Evolutionary conservation across 495 filamentous ascomycete genomes (phyloP).

Genomic region (Hyphodiscus hymeniophilus): DNA sequence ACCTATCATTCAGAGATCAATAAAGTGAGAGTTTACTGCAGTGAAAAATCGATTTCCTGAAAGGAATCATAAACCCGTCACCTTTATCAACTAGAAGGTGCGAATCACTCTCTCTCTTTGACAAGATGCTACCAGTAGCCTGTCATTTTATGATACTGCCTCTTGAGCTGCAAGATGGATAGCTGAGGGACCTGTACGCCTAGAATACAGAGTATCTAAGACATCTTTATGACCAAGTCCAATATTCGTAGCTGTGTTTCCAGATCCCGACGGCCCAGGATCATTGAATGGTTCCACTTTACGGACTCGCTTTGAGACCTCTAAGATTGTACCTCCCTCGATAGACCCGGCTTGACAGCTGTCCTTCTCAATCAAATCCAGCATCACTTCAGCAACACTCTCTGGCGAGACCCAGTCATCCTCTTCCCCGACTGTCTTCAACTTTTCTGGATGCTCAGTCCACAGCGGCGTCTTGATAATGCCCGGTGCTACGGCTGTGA

Average conservation of each 20-base stretch:
- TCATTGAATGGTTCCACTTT: constrained; percentile 46
- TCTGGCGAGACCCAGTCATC: constrained; percentile 58
- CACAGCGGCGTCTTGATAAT: constrained; percentile 61
- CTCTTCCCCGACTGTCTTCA: constrained; percentile 30
- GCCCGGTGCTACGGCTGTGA: constrained; percentile 59
- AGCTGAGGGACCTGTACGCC: too few species aligned
- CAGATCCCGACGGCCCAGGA: constrained; percentile 40
- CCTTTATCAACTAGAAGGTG: too few species aligned
- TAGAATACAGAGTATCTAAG: too few species aligned
- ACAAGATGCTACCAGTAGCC: too few species aligned
- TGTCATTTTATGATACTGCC: too few species aligned
- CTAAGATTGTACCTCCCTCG: constrained; percentile 33
- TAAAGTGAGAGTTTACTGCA: too few species aligned
- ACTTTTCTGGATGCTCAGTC: constrained; percentile 60
- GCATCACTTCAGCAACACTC: constrained; percentile 58
- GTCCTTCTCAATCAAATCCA: constrained; percentile 45
- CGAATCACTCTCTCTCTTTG: too few species aligned
- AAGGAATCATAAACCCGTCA: too few species aligned
- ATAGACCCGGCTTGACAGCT: constrained; percentile 37
- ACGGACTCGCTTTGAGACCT: constrained; percentile 47
- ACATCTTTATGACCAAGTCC: too few species aligned
- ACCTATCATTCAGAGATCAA: too few species aligned
- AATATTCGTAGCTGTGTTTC: background rate
- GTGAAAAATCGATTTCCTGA: too few species aligned
- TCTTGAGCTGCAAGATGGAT: too few species aligned